Evolutionary conservation across 345 rosid species (phyloP), one percentile per base, ranked within the genome.

Genomic region (Gossypioides kirkii): DNA sequence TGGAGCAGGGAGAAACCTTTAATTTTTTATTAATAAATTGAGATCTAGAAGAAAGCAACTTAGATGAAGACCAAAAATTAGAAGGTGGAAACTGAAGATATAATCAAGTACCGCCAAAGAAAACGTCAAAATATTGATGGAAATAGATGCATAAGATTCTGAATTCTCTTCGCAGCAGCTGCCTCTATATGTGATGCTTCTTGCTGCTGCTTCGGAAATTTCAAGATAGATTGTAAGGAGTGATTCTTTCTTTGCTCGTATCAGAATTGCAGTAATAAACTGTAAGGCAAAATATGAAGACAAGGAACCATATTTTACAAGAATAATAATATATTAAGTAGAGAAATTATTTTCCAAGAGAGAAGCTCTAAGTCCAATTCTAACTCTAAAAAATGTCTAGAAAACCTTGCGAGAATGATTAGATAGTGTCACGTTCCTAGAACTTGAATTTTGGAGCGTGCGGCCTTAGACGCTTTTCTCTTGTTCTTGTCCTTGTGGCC

Each of bases 81-180:
- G 56, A 6, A 52, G 22, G 22, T 52, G 56, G 56, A n/a, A 52
- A 10, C 9, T 8, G 23, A 17, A 52, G 10, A 52, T 52, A n/a
- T 52, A 22, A 52, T 52, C 56, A 52, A 52, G 22, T 9, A 54
- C 11, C 59, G 59, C 25, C 59, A 54, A 54, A 54, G 25, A 22
- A 55, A 55, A 20, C 61, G 61, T 55, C 61, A 55, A 55, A 55
- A 55, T 18, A 55, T 22, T 10, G 26, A 55, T 55, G 26, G 60
- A 55, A 55, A 55, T 55, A 9, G 60, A 55, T 55, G 61, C 61
- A 55, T 22, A 55, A 55, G 61, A 55, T 55, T 14, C 61, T 55
- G 28, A 55, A 55, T 55, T 55, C 28, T 55, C 32, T 55, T 55
- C 61, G 16, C 12, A 55, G 61, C 26, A 55, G 61, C 32, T 55